These are phyloP conservation scores for Cladorrhinum sp. DNA, from an alignment of 2,329 filamentous ascomycete genomes.

Conservation along the genomic window DNA sequence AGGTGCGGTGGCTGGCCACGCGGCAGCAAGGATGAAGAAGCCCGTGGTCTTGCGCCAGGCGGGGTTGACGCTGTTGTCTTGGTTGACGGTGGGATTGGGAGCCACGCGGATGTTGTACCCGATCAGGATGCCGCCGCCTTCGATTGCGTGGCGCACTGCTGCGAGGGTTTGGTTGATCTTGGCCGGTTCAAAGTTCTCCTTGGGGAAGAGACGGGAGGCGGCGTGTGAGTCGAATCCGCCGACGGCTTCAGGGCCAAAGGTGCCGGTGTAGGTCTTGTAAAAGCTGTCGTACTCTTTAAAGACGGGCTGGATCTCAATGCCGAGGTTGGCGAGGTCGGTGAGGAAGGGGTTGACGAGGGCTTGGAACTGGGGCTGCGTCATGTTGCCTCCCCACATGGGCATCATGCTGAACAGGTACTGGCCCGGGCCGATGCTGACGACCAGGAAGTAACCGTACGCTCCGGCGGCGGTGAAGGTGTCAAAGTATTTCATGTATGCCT, in stretches of 20 bases:
- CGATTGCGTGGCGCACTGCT: slow-evolving; percentile 38
- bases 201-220: slow-evolving; percentile 32
- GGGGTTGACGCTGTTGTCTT: slow-evolving; percentile 45
- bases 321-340: slow-evolving; percentile 26
- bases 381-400: slow-evolving; percentile 29
- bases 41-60: slow-evolving; percentile 46
- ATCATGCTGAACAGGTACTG: slow-evolving; percentile 28
- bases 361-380: slow-evolving; percentile 24
- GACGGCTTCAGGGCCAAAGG: slow-evolving; percentile 41
- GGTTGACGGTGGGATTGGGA: slow-evolving; percentile 29
- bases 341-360: slow-evolving; percentile 27
- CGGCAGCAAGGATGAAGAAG: slow-evolving; percentile 35
- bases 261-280: slow-evolving; percentile 48
- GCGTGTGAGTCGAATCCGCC: slow-evolving; percentile 25
- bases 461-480: slow-evolving; percentile 30
- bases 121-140: slow-evolving; percentile 41
- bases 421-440: slow-evolving; percentile 17
- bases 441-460: slow-evolving; percentile 34
- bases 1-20: slow-evolving; percentile 20
- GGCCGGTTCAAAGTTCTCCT: slow-evolving; percentile 28
- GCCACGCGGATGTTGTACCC: slow-evolving; percentile 39
- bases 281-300: slow-evolving; percentile 36
- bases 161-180: slow-evolving; percentile 36
- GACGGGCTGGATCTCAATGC: slow-evolving; percentile 24
- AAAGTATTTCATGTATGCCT: slow-evolving; percentile 31